phyloP scores from a whole-genome alignment of 225 moss, liverwort and hornwort genomes.

The Climacium dendroides region DNA sequence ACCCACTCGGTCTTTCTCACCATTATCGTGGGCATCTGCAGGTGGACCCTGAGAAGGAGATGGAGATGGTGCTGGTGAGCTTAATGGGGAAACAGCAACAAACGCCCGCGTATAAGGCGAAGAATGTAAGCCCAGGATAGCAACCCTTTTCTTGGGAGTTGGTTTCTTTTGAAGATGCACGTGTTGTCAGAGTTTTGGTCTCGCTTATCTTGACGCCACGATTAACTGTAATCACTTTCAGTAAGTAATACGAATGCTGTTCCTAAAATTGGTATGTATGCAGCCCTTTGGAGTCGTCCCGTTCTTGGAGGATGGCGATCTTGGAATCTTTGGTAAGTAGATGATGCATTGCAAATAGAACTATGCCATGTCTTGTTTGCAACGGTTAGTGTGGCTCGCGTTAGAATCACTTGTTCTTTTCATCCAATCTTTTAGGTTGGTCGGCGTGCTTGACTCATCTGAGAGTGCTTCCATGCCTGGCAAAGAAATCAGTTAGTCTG shows the following conservation, averaged over 20 bases:
- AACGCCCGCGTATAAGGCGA: not conserved
- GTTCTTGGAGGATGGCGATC: conserved; percentile 19
- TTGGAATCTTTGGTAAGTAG: conserved; percentile 6
- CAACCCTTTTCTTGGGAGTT: not conserved
- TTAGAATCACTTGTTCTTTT: not conserved
- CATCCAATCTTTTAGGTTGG: not conserved
- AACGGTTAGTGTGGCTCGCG: no score
- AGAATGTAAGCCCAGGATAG: not conserved
- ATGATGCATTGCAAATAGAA: no score
- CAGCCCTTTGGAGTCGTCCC: conserved; percentile 13
- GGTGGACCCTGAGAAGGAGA: conserved; percentile 21
- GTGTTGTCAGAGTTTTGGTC: not conserved
- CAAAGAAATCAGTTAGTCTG: not conserved
- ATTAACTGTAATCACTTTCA: no score
- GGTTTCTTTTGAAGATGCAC: not conserved
- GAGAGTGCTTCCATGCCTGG: not conserved
- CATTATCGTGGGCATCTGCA: not conserved
- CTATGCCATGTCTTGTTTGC: no score
- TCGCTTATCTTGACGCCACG: not conserved
- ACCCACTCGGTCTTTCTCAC: not conserved
- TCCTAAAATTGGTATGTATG: not conserved
- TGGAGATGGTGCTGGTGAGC: conserved; percentile 13
- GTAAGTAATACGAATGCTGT: not conserved
- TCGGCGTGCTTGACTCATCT: not conserved
- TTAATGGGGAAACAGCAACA: not conserved